phyloP scores from a whole-genome alignment of 148 eudicot species.

The Rheum nobile region DNA sequence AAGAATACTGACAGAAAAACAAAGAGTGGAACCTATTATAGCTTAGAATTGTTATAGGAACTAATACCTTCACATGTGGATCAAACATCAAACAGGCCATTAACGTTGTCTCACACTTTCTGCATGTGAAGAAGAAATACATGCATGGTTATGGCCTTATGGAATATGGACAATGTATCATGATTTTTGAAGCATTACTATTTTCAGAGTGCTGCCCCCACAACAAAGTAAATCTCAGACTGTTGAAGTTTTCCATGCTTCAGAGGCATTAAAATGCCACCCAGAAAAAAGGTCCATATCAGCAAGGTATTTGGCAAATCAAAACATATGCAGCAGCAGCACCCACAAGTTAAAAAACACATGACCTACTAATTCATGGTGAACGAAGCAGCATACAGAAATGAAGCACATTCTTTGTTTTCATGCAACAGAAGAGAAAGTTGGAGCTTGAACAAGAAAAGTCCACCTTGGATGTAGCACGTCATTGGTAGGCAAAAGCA shows the following conservation, averaged over 20 bases:
- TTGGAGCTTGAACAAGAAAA: neutral
- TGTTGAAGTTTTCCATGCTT: neutral
- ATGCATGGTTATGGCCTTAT: neutral
- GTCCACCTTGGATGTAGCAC: constrained; percentile 79
- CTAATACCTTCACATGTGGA: constrained; percentile 65
- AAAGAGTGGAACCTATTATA: neutral
- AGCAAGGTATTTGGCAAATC: neutral
- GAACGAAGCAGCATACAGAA: neutral
- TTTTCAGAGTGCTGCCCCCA: neutral
- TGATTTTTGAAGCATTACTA: neutral
- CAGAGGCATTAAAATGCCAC: neutral
- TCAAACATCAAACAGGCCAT: constrained; percentile 88
- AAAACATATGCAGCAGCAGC: neutral
- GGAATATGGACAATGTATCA: neutral
- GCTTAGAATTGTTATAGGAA: neutral
- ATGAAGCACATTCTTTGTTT: neutral
- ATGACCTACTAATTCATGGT: neutral
- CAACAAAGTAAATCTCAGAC: neutral
- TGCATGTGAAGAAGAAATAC: constrained; percentile 11
- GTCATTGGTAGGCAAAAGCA: constrained; percentile 87
- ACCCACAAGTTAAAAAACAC: neutral
- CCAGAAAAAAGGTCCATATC: neutral
- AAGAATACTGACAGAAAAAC: neutral
- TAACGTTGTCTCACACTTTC: constrained; percentile 76
- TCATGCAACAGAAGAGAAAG: neutral